Conservation (phyloP, 2,329 filamentous ascomycete genomes). For the Lizonia empirigonia region DNA sequence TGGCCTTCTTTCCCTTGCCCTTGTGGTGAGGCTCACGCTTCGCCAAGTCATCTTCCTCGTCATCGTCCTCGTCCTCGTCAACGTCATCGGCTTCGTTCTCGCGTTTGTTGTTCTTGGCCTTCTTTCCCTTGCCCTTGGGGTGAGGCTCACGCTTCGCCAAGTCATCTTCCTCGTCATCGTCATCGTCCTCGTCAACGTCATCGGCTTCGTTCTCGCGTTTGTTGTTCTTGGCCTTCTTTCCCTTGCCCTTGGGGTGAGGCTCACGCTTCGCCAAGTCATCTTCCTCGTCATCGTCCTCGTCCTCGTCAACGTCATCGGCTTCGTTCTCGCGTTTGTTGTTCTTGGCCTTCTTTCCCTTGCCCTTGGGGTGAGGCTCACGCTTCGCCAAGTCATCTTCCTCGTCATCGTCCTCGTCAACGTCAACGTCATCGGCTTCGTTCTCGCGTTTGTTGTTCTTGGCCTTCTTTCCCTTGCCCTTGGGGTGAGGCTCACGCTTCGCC, state of each 20-base stretch:
- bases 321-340: background rate
- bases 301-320: background rate
- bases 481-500: constrained; percentile 10
- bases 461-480: constrained; percentile 21
- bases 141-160: background rate
- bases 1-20: constrained; percentile 15
- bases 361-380: constrained; percentile 13
- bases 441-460: constrained; percentile 7
- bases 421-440: constrained; percentile 3
- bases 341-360: constrained; percentile 2
- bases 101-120: constrained; percentile 11
- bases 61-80: constrained; percentile 1
- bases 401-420: background rate
- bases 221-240: constrained; percentile 9
- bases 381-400: constrained; percentile 1
- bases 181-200: background rate
- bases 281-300: constrained; percentile 1
- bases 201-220: background rate
- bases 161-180: background rate
- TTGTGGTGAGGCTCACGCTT: constrained; percentile 20
- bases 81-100: constrained; percentile 2
- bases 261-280: constrained; percentile 8
- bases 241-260: constrained; percentile 20
- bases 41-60: constrained; percentile 2
- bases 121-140: constrained; percentile 17